Evolutionary conservation across 768 basidiomycete species (phyloP).

Genomic region (Phanerodontia chrysosporium): DNA sequence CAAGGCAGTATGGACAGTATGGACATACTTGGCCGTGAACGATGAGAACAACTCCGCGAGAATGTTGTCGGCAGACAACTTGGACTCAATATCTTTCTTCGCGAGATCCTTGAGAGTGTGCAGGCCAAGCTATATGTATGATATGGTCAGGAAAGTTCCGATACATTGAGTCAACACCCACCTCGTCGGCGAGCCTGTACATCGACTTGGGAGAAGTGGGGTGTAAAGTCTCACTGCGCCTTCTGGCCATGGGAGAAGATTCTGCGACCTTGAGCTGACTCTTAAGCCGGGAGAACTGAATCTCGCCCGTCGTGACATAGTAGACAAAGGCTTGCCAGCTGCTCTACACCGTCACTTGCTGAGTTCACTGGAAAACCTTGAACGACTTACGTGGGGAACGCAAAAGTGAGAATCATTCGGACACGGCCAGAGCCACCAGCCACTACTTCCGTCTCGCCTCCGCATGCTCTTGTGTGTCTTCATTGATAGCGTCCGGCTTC

Average conservation of each 20-base stretch:
- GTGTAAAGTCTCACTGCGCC: neutral
- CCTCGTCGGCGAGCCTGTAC: conserved; percentile 22
- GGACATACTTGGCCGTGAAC: conserved; percentile 12
- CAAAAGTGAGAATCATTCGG: neutral
- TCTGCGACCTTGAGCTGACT: neutral
- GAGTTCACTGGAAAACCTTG: neutral
- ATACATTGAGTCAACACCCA: neutral
- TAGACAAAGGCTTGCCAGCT: conserved; percentile 17
- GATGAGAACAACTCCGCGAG: conserved; percentile 20
- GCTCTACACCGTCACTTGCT: neutral
- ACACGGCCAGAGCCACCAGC: neutral
- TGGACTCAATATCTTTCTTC: conserved; percentile 10
- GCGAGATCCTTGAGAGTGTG: conserved; percentile 11
- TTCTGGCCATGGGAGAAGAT: neutral
- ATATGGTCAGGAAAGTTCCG: neutral
- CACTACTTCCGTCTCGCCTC: neutral
- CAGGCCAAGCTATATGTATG: neutral
- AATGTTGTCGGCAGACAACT: conserved; percentile 18
- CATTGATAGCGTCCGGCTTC: neutral
- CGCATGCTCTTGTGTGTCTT: neutral
- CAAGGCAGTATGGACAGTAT: neutral
- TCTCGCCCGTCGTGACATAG: conserved; percentile 13
- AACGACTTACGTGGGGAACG: neutral
- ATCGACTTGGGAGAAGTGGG: conserved; percentile 24
- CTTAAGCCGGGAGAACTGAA: conserved; percentile 13